Base-by-base conservation (phyloP, 2,329 filamentous ascomycete genomes). In the Cadophora gregata region DNA sequence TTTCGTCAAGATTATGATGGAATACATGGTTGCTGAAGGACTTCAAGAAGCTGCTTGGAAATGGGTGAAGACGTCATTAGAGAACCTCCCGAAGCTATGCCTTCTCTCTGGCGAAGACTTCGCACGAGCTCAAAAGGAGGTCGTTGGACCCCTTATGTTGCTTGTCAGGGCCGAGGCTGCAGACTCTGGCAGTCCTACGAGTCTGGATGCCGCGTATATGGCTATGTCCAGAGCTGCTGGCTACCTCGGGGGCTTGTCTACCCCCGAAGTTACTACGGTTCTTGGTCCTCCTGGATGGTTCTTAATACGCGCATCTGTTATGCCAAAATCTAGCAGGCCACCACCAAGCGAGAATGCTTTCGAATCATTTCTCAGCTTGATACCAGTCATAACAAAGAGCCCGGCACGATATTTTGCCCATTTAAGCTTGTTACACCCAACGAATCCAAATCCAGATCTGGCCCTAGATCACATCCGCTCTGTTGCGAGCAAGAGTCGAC, bases 21-120 rank as follows among this genome's bases (percentile, higher is more conserved):
- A 75, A 60, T 77, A 73, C 56, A 69, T 77, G 64, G 73, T 77
- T 21, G 75, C 74, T 8, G 76, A 78, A 64, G 69, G 69, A 4
- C 64, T 74, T 9, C 66, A 76, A 62, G 71, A 75, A 51, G 55
- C 66, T 24, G 69, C 69, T 36, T 76, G 75, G 75, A 67, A 56
- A 33, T 77, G 75, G 74, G 69, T 76, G 14, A 69, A 67, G 59
- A 72, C 55, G 48, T 62, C 63, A 24, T 60, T 75, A 27, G 51
- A 69, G n/a, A 50, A 55, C 12, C 14, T 69, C 9, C 56, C 62
- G n/a, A 14, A 10, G 7, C 42, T 68, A 10, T 24, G 42, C 36
- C 48, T 50, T 42, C 27, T 62, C 10, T 56, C 59, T 38, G 27
- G 48, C 38, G n/a, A 58, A 10, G 59, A 66, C 7, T 33, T 63